A percentile compares a stretch with the other conserved stretches of the same genome.
Evolutionary conservation across 768 basidiomycete genomes (phyloP).

Genomic region (Tulasnella sp.): DNA sequence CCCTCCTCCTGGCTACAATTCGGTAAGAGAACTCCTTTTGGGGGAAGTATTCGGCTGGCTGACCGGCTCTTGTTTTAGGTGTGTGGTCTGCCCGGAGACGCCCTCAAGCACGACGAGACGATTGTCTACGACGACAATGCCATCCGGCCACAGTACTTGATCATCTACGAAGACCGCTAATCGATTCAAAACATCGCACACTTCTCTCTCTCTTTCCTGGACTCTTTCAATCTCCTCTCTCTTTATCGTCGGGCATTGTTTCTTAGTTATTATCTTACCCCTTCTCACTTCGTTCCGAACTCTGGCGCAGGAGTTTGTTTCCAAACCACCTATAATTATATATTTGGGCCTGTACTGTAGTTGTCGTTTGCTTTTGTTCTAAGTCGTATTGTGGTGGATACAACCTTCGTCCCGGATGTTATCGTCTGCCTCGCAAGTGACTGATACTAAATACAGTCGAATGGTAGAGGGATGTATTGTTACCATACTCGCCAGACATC

Average conservation of each 20-base stretch:
- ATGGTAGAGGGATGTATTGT: background rate
- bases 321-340: background rate
- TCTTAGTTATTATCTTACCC: too few relatives aligned
- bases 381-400: background rate
- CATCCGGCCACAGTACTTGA: slow-evolving; percentile 10
- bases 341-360: background rate
- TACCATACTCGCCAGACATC: background rate
- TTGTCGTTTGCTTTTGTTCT: background rate
- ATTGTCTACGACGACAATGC: slow-evolving; percentile 16
- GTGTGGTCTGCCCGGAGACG: slow-evolving; percentile 5
- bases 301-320: background rate
- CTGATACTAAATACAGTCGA: background rate
- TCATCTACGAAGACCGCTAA: slow-evolving; percentile 7
- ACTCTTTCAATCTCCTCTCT: too few relatives aligned
- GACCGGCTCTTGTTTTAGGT: background rate
- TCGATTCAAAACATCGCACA: background rate
- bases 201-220: too few relatives aligned
- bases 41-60: background rate
- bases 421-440: background rate
- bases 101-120: slow-evolving; percentile 15
- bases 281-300: background rate
- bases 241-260: too few relatives aligned
- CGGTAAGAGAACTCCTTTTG: background rate
- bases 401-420: background rate
- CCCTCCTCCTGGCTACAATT: background rate